These are phyloP conservation scores for Saturnispora ahearnii DNA, from an alignment of 805 yeast species.

Conservation along the genomic window DNA sequence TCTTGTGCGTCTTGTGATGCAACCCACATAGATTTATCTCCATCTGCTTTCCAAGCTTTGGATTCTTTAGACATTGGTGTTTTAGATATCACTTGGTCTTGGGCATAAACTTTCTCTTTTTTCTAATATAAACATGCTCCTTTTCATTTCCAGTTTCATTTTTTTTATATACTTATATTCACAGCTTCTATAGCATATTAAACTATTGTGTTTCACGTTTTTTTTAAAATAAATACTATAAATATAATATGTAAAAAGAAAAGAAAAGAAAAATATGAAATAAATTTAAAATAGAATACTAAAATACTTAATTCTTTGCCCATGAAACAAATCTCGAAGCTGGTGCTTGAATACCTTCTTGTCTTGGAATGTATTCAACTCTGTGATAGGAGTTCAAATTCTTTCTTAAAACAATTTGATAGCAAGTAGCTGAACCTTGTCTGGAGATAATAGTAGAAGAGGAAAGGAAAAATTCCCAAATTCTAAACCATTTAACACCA, in stretches of 20 bases:
- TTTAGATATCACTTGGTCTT: constrained; percentile 39
- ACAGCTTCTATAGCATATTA: background rate
- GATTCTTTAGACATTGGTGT: constrained; percentile 41
- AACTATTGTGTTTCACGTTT: background rate
- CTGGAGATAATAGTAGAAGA: constrained; percentile 76
- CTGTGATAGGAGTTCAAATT: constrained; percentile 79
- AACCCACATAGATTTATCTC: constrained; percentile 44
- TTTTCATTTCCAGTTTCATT: background rate
- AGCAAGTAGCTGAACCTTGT: constrained; percentile 90
- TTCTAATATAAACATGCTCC: background rate
- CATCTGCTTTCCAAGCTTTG: constrained; percentile 39
- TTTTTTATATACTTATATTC: background rate
- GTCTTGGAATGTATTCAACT: constrained; percentile 68
- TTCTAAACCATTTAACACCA: constrained; percentile 84
- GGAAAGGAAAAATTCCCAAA: constrained; percentile 88
- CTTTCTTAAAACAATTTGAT: constrained; percentile 85
- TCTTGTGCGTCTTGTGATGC: constrained; percentile 41
- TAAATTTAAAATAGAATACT: background rate
- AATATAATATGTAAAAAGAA: background rate
- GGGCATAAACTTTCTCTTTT: constrained; percentile 15
- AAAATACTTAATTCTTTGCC: constrained; percentile 32
- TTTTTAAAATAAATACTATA: background rate
- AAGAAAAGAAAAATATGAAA: background rate
- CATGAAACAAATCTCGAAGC: constrained; percentile 46
- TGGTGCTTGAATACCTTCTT: constrained; percentile 62